A percentile compares a stretch with the other conserved stretches of the same genome.
These are phyloP conservation scores for Apiospora saccharicola DNA, from an alignment of 2,329 filamentous ascomycete species.

Conservation along the genomic window DNA sequence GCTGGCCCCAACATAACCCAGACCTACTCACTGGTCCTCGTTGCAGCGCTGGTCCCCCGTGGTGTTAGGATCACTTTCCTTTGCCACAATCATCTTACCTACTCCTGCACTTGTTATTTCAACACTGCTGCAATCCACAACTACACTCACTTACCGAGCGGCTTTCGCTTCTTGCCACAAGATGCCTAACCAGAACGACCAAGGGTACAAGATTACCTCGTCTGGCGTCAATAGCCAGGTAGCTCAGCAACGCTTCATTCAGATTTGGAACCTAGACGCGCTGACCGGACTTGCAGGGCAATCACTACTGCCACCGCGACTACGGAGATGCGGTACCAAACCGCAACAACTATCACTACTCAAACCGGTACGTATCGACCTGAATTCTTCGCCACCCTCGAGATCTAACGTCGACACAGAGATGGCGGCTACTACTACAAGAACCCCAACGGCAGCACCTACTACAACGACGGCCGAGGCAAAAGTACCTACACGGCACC, in stretches of 20 bases:
- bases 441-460: background rate
- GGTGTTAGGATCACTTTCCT: background rate
- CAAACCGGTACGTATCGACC: background rate
- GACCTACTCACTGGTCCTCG: too few species aligned
- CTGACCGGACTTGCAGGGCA: background rate
- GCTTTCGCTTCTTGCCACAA: background rate
- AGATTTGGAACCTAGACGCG: background rate
- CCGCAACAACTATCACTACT: slow-evolving; percentile 4
- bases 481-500: background rate
- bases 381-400: background rate
- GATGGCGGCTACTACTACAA: background rate
- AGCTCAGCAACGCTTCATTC: background rate
- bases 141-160: background rate
- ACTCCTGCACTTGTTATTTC: background rate
- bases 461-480: background rate
- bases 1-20: too few species aligned
- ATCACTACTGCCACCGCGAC: background rate
- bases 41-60: too few species aligned
- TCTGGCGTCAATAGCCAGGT: slow-evolving; percentile 5
- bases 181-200: background rate
- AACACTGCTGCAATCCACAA: background rate
- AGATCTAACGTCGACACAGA: background rate
- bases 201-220: background rate
- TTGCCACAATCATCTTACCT: background rate
- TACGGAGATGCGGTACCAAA: background rate